Percentiles rank a stretch among this genome's conserved stretches.
These are phyloP conservation scores for Manihot esculenta DNA, from an alignment of 441 rosid species.

Conservation along the genomic window DNA sequence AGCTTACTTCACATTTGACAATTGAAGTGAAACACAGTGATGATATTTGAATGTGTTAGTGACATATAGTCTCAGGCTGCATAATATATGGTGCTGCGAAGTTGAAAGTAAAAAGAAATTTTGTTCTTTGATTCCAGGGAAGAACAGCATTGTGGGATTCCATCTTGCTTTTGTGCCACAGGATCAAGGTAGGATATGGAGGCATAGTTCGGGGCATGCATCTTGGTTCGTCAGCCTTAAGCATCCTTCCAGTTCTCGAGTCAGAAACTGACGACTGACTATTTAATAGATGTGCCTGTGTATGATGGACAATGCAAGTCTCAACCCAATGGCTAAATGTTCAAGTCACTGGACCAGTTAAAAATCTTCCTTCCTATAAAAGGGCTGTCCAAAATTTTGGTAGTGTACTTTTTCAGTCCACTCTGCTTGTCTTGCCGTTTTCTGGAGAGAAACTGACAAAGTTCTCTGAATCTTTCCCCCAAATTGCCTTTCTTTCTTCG, in stretches of 20 bases:
- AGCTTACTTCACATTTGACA: background rate
- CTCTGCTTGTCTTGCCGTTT: background rate
- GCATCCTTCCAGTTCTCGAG: constrained; percentile 67
- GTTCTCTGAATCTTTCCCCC: background rate
- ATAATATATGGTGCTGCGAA: background rate
- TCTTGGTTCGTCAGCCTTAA: constrained; percentile 80
- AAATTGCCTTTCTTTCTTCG: background rate
- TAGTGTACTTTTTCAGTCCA: background rate
- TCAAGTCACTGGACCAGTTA: background rate
- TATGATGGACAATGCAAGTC: no score
- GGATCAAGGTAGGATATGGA: constrained; percentile 74
- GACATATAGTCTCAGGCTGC: background rate
- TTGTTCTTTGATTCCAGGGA: constrained; percentile 52
- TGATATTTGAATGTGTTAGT: background rate
- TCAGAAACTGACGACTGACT: constrained; percentile 50
- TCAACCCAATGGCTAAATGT: background rate
- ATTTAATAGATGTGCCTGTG: background rate
- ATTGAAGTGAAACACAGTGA: background rate
- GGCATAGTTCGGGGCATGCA: constrained; percentile 85
- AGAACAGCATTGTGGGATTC: constrained; percentile 89
- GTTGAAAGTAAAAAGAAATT: background rate
- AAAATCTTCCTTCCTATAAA: background rate
- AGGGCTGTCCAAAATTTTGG: background rate
- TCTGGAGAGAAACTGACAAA: background rate
- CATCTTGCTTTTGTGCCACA: constrained; percentile 71